Percentiles rank a stretch among this genome's conserved stretches.
phyloP scores from a whole-genome alignment of 768 basidiomycete genomes.

The Symmetrospora coprosmae region DNA sequence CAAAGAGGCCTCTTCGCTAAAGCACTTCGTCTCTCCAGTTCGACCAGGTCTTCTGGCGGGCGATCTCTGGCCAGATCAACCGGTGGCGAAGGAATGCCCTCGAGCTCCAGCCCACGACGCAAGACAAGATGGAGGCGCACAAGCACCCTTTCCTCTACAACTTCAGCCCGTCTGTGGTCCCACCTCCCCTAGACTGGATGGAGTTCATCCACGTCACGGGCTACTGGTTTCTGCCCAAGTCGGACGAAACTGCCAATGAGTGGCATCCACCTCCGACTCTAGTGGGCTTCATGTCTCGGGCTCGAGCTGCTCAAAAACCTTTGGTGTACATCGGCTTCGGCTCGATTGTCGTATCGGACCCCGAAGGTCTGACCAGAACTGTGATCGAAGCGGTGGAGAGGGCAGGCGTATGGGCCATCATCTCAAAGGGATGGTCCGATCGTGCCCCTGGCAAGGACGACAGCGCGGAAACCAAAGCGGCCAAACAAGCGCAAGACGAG shows the following conservation, averaged over 20 bases:
- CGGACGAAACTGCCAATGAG: conserved; percentile 65
- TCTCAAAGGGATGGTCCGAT: conserved; percentile 98
- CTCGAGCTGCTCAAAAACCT: conserved; percentile 66
- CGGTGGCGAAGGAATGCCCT: conserved; percentile 72
- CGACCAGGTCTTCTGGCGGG: conserved; percentile 95
- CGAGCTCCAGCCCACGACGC: conserved; percentile 60
- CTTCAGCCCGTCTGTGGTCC: conserved; percentile 57
- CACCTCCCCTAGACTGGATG: conserved; percentile 92
- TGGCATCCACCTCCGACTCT: conserved; percentile 76
- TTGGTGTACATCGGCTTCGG: conserved; percentile 96
- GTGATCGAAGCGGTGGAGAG: conserved; percentile 74
- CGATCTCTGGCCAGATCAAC: conserved; percentile 84
- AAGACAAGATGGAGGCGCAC: conserved; percentile 93
- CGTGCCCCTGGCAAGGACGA: conserved; percentile 46
- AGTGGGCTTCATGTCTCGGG: conserved; percentile 64
- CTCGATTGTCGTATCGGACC: conserved; percentile 91
- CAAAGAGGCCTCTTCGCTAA: too few relatives aligned
- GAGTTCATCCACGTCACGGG: conserved; percentile 96
- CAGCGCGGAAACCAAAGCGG: neutral
- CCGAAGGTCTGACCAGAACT: conserved; percentile 75
- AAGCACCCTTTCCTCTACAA: conserved; percentile 97
- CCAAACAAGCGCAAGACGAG: conserved; percentile 48
- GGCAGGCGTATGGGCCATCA: conserved; percentile 77
- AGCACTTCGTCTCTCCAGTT: conserved; percentile 96
- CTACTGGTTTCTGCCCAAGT: conserved; percentile 93